Percentiles rank a stretch among this genome's conserved stretches.
Conservation (phyloP, 352 stramenopile genomes). For the Globisporangium polare region DNA sequence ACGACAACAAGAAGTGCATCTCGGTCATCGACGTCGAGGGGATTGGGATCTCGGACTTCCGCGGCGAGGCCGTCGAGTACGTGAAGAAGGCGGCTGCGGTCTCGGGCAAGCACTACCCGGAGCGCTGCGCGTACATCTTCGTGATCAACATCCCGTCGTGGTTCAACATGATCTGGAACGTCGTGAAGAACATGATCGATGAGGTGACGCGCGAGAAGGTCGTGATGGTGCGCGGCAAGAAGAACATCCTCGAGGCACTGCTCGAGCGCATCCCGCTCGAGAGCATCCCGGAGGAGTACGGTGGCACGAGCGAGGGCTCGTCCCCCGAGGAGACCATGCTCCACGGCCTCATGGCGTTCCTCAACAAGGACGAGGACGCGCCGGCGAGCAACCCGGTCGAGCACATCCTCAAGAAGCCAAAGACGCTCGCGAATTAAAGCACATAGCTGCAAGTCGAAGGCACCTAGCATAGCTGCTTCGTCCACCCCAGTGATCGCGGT, state of each 20-base stretch:
- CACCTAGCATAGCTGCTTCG: not conserved
- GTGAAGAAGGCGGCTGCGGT: slow-evolving; percentile 68
- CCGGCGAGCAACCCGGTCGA: slow-evolving; percentile 53
- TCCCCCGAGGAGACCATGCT: slow-evolving; percentile 66
- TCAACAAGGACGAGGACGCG: slow-evolving; percentile 63
- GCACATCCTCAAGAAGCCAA: slow-evolving; percentile 34
- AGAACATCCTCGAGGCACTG: slow-evolving; percentile 79
- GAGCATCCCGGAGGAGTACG: slow-evolving; percentile 81
- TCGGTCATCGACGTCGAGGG: slow-evolving; percentile 82
- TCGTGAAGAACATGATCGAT: slow-evolving; percentile 90
- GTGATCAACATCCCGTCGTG: slow-evolving; percentile 94
- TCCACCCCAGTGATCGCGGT: not conserved
- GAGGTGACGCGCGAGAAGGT: slow-evolving; percentile 94
- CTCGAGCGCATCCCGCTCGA: slow-evolving; percentile 65
- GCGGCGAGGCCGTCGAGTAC: slow-evolving; percentile 84
- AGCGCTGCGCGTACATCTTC: slow-evolving; percentile 92
- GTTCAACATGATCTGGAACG: slow-evolving; percentile 92
- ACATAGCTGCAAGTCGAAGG: not conserved
- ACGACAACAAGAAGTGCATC: slow-evolving; percentile 85
- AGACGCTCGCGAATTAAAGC: not conserved
- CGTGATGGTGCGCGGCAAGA: slow-evolving; percentile 81
- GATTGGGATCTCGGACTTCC: slow-evolving; percentile 82
- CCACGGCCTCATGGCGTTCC: slow-evolving; percentile 68
- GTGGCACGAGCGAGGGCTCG: slow-evolving; percentile 55
- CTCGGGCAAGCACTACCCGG: slow-evolving; percentile 91